phyloP scores from a whole-genome alignment of 225 moss, liverwort and hornwort species.

The Sphagnum tenellum region DNA sequence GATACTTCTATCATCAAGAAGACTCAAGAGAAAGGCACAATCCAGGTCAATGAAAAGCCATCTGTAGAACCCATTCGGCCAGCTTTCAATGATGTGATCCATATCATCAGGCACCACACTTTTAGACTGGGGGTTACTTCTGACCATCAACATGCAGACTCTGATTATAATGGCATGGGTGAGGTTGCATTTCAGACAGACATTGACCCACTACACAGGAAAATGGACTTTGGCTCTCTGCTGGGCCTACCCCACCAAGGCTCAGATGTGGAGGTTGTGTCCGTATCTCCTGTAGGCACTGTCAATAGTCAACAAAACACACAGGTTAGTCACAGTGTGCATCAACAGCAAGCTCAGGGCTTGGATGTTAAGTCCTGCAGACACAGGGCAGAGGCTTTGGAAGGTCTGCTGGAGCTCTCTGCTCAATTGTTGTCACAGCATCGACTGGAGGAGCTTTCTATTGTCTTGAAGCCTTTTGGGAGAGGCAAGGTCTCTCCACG shows the following conservation, averaged over 20 bases:
- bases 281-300: constrained; percentile 30
- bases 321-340: constrained; percentile 41
- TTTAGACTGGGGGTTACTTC: constrained; percentile 57
- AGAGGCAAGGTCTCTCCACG: constrained; percentile 94
- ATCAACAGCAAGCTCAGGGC: constrained; percentile 43
- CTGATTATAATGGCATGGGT: constrained; percentile 48
- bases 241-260: constrained; percentile 69
- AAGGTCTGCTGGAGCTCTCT: constrained; percentile 88
- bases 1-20: constrained; percentile 30
- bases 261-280: constrained; percentile 58
- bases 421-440: constrained; percentile 93
- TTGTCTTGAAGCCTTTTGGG: constrained; percentile 93
- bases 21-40: constrained; percentile 45
- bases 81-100: constrained; percentile 83
- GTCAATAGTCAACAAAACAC: constrained; percentile 25
- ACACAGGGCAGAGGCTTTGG: constrained; percentile 92
- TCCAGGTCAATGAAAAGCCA: constrained; percentile 53
- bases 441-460: constrained; percentile 83
- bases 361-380: constrained; percentile 85
- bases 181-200: constrained; percentile 83
- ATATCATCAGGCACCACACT: constrained; percentile 93
- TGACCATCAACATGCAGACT: constrained; percentile 37
- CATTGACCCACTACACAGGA: constrained; percentile 71
- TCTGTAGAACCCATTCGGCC: constrained; percentile 52
- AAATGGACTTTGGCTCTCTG: constrained; percentile 88